Percentiles rank a stretch among this genome's conserved stretches.
phyloP scores from a whole-genome alignment of 257 asterid species.

The Solanum acaule region DNA sequence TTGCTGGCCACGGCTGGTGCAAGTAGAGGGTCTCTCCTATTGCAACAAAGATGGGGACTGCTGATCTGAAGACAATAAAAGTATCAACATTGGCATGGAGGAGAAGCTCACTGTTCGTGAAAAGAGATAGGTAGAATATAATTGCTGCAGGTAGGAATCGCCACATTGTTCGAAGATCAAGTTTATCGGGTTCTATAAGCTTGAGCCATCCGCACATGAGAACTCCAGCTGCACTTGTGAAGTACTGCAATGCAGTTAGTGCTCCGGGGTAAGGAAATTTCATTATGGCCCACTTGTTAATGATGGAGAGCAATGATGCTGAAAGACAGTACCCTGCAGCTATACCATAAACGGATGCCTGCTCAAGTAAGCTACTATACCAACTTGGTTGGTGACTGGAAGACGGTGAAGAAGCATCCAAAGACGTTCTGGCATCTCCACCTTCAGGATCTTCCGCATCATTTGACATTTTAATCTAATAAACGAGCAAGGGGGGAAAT shows the following conservation, averaged over 20 bases:
- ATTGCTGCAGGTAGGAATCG: slow-evolving; percentile 85
- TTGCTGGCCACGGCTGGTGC: slow-evolving; percentile 88
- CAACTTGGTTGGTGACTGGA: slow-evolving; percentile 28
- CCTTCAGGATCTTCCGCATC: slow-evolving; percentile 61
- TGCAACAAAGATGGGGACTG: slow-evolving; percentile 87
- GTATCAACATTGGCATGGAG: slow-evolving; percentile 97
- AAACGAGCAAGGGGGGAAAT: neutral
- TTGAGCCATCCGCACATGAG: slow-evolving; percentile 60
- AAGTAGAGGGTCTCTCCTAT: slow-evolving; percentile 80
- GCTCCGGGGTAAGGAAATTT: slow-evolving; percentile 95
- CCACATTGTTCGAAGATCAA: slow-evolving; percentile 79
- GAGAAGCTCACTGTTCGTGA: slow-evolving; percentile 88
- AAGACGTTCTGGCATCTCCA: slow-evolving; percentile 9
- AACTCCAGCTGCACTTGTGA: slow-evolving; percentile 83
- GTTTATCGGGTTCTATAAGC: slow-evolving; percentile 61
- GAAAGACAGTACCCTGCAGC: slow-evolving; percentile 91
- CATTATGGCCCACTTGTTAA: slow-evolving; percentile 95
- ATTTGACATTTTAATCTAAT: slow-evolving; percentile 60
- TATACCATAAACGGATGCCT: slow-evolving; percentile 69
- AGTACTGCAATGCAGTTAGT: slow-evolving; percentile 82
- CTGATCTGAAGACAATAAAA: slow-evolving; percentile 86
- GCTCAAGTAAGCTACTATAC: slow-evolving; percentile 43
- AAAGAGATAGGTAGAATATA: slow-evolving; percentile 73
- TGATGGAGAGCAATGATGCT: slow-evolving; percentile 76
- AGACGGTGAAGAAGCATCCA: slow-evolving; percentile 18